phyloP scores from a whole-genome alignment of 257 asterid species.

The Ophiorrhiza pumila region DNA sequence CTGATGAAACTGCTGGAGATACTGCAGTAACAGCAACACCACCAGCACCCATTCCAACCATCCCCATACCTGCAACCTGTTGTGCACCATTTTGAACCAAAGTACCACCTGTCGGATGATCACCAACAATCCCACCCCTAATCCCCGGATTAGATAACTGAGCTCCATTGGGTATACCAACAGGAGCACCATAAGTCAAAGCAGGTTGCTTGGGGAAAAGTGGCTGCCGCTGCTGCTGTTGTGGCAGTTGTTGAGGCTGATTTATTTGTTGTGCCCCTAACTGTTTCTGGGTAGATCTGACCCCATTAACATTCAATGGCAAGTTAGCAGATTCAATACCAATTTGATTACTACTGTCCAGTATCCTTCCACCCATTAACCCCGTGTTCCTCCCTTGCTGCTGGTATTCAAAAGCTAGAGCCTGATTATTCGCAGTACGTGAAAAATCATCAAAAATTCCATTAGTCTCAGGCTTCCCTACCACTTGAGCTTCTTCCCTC shows the following conservation, averaged over 20 bases:
- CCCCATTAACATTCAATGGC: conserved; percentile 55
- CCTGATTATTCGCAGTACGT: conserved; percentile 28
- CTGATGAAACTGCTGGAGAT: conserved; percentile 72
- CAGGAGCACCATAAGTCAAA: conserved; percentile 45
- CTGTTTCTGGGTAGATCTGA: conserved; percentile 43
- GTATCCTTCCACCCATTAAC: conserved; percentile 34
- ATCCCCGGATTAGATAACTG: conserved; percentile 49
- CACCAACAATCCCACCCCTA: conserved; percentile 52
- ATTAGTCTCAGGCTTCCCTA: conserved; percentile 33
- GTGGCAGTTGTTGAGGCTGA: conserved; percentile 29
- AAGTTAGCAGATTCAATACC: conserved; percentile 40
- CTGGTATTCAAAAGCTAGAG: conserved; percentile 48
- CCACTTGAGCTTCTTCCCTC: conserved; percentile 62
- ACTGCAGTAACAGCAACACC: conserved; percentile 41
- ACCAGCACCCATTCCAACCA: conserved; percentile 58
- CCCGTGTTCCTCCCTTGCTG: conserved; percentile 36
- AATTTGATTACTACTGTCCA: conserved; percentile 38
- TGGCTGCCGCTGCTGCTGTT: conserved; percentile 37
- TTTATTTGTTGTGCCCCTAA: conserved; percentile 24
- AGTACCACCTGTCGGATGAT: conserved; percentile 35
- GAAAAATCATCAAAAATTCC: conserved; percentile 48
- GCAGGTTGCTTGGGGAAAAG: conserved; percentile 65
- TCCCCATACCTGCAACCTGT: conserved; percentile 50
- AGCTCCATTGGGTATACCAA: conserved; percentile 40
- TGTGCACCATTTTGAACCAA: conserved; percentile 41